These are phyloP conservation scores for Pestalotiopsis sp. DNA, from an alignment of 2,329 filamentous ascomycete genomes.

Conservation along the genomic window DNA sequence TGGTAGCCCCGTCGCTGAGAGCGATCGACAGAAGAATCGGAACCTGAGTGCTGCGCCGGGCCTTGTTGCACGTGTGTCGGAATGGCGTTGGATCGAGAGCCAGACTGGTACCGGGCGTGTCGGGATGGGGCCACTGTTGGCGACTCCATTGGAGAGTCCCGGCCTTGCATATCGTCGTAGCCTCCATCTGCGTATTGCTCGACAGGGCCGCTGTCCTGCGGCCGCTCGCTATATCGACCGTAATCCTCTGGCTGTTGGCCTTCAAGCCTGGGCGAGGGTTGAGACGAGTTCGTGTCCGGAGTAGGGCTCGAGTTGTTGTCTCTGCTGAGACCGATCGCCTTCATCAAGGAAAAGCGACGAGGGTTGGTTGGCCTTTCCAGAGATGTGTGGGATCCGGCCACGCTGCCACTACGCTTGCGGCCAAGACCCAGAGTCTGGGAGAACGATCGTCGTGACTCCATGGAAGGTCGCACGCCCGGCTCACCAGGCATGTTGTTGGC, in stretches of 20 bases:
- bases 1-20: constrained; percentile 46
- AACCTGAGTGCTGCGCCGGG: constrained; percentile 51
- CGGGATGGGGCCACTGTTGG: constrained; percentile 37
- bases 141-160: constrained; percentile 24
- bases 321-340: constrained; percentile 63
- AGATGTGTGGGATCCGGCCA: constrained; percentile 58
- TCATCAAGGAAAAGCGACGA: constrained; percentile 73
- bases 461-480: constrained; percentile 58
- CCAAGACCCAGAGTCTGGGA: constrained; percentile 61
- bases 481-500: constrained; percentile 67
- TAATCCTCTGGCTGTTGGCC: constrained; percentile 41
- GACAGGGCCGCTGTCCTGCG: constrained; percentile 15
- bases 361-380: constrained; percentile 53
- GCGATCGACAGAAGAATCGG: constrained; percentile 56
- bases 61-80: constrained; percentile 51
- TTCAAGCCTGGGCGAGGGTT: constrained; percentile 55
- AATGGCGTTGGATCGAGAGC: constrained; percentile 45
- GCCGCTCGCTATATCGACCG: constrained; percentile 35
- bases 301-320: constrained; percentile 51
- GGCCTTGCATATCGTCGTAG: constrained; percentile 37
- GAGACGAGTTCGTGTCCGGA: constrained; percentile 52
- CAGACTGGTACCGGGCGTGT: constrained; percentile 44
- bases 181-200: constrained; percentile 38
- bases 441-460: constrained; percentile 76
- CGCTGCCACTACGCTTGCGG: constrained; percentile 72